phyloP scores from a whole-genome alignment of 1,284 basidiomycete genomes.

The Volvariella surrecta region DNA sequence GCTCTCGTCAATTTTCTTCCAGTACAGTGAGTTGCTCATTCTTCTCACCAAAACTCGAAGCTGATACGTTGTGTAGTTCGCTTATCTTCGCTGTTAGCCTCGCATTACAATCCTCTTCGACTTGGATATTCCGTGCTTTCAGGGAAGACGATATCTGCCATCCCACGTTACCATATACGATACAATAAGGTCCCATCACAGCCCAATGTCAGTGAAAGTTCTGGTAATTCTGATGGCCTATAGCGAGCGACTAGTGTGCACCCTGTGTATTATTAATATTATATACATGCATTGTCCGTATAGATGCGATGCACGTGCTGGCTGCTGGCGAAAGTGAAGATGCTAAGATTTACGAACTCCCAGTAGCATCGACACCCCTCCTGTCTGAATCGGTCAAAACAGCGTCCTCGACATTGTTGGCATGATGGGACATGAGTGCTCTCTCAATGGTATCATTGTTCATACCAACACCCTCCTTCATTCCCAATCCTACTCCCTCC shows the following conservation, averaged over 20 bases:
- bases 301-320: too few species aligned
- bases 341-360: too few species aligned
- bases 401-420: too few species aligned
- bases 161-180: slow-evolving; percentile 14
- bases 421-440: not conserved
- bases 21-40: slow-evolving; percentile 30
- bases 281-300: too few species aligned
- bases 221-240: too few species aligned
- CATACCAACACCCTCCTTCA: slow-evolving; percentile 42
- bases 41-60: slow-evolving; percentile 1
- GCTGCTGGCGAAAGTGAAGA: too few species aligned
- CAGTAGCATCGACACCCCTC: too few species aligned
- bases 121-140: slow-evolving; percentile 31
- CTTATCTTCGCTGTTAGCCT: slow-evolving; percentile 33
- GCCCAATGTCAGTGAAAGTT: not conserved
- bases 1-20: slow-evolving; percentile 35
- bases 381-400: too few species aligned
- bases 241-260: too few species aligned
- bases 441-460: slow-evolving; percentile 10
- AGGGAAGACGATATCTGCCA: slow-evolving; percentile 34
- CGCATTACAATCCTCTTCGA: slow-evolving; percentile 40
- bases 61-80: slow-evolving; percentile 21
- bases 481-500: slow-evolving; percentile 54
- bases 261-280: too few species aligned
- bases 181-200: not conserved